Evolutionary conservation across 163 green algal genomes (phyloP).

Genomic region (Smithsoniella earleae): DNA sequence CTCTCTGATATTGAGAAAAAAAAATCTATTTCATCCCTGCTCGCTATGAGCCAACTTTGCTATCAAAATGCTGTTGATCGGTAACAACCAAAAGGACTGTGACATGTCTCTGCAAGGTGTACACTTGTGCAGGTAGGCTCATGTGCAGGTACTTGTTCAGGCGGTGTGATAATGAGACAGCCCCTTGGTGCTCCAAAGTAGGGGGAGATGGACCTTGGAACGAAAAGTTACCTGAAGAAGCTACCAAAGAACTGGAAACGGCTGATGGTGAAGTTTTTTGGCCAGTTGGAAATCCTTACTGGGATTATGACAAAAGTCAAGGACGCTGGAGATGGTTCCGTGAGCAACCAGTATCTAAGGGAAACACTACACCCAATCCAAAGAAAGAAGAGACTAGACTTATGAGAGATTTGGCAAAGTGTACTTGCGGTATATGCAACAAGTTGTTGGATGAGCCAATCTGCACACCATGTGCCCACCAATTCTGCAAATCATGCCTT

Average conservation of each 20-base stretch:
- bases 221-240: constrained; percentile 50
- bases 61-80: neutral
- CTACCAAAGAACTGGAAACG: constrained; percentile 59
- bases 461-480: constrained; percentile 71
- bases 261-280: constrained; percentile 55
- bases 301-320: constrained; percentile 43
- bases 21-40: neutral
- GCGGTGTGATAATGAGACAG: constrained; percentile 83
- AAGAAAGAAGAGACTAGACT: constrained; percentile 30
- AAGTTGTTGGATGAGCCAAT: constrained; percentile 50
- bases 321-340: constrained; percentile 32
- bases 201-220: constrained; percentile 30
- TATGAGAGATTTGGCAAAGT: constrained; percentile 56
- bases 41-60: neutral
- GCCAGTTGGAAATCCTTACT: constrained; percentile 57
- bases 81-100: too few species aligned
- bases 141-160: constrained; percentile 88
- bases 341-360: constrained; percentile 1
- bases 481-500: constrained; percentile 86
- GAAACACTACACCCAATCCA: neutral
- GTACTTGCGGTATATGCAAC: constrained; percentile 71
- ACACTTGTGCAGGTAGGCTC: constrained; percentile 33
- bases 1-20: too few species aligned
- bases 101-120: neutral
- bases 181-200: constrained; percentile 71